These are phyloP conservation scores for Podospora conica DNA, from an alignment of 495 filamentous ascomycete species.

Conservation along the genomic window DNA sequence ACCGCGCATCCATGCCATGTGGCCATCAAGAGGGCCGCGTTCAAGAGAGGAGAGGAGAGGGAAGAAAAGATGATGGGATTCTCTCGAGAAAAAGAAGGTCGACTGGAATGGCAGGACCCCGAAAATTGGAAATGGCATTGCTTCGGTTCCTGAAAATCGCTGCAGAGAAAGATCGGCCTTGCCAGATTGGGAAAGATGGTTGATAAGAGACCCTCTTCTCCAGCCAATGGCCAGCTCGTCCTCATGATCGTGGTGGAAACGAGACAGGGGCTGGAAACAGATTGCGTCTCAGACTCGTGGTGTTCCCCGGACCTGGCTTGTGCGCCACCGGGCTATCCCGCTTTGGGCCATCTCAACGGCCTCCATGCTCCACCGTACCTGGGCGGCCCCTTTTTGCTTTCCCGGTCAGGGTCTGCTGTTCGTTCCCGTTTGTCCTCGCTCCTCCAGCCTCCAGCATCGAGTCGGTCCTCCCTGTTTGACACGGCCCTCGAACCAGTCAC, in stretches of 20 bases:
- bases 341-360: conserved; percentile 1
- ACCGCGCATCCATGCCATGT: neutral
- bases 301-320: conserved; percentile 9
- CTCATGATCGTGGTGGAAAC: neutral
- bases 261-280: conserved; percentile 7
- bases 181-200: neutral
- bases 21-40: neutral
- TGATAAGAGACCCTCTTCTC: neutral
- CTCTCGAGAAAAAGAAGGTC: too few species aligned
- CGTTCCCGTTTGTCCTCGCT: neutral
- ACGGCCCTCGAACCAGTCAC: neutral
- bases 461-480: neutral
- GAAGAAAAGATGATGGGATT: too few species aligned
- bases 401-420: neutral
- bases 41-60: too few species aligned
- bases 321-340: conserved; percentile 8
- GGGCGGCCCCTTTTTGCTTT: conserved; percentile 11
- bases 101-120: neutral
- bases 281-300: conserved; percentile 7
- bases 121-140: neutral
- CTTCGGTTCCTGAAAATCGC: neutral
- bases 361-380: neutral
- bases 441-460: conserved; percentile 4
- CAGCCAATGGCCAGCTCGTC: neutral
- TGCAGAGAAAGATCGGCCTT: neutral